Conservation (phyloP, 2,329 filamentous ascomycete genomes). For the Kalaharituber pfeilii region DNA sequence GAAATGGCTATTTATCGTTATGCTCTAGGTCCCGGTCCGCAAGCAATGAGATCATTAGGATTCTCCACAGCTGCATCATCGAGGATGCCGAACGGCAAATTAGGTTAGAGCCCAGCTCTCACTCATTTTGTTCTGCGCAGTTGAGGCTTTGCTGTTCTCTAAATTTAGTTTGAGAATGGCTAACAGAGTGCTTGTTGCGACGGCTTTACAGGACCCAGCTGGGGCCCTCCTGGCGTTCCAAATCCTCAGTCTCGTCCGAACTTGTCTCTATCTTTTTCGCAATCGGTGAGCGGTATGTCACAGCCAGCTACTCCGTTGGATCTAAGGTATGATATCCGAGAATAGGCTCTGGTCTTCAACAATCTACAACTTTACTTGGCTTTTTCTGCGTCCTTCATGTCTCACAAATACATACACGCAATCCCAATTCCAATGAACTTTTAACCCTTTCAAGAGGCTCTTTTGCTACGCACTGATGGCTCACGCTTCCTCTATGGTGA, state of each 20-base stretch:
- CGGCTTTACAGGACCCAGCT: constrained; percentile 15
- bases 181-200: constrained; percentile 10
- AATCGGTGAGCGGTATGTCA: constrained; percentile 12
- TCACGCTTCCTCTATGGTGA: constrained; percentile 1
- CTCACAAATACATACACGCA: too few relatives aligned
- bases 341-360: background rate
- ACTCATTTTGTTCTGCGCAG: too few relatives aligned
- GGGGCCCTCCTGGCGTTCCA: constrained; percentile 17
- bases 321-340: constrained; percentile 11
- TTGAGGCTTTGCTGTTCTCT: constrained; percentile 8
- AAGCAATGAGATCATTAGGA: constrained; percentile 14
- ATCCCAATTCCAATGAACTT: background rate
- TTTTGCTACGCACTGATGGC: constrained; percentile 1
- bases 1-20: constrained; percentile 1
- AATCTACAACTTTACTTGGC: background rate
- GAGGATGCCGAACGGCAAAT: constrained; percentile 16
- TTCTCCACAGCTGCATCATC: constrained; percentile 12
- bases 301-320: constrained; percentile 18
- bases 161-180: constrained; percentile 1
- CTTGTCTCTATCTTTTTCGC: constrained; percentile 15
- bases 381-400: background rate
- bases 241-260: constrained; percentile 10
- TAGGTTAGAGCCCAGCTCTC: too few relatives aligned
- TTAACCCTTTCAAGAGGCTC: background rate
- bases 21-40: constrained; percentile 12